A percentile compares a stretch with the other conserved stretches of the same genome.
These are phyloP conservation scores for Barnettozyma hawaiiensis DNA, from an alignment of 1,139 yeast species.

Conservation along the genomic window DNA sequence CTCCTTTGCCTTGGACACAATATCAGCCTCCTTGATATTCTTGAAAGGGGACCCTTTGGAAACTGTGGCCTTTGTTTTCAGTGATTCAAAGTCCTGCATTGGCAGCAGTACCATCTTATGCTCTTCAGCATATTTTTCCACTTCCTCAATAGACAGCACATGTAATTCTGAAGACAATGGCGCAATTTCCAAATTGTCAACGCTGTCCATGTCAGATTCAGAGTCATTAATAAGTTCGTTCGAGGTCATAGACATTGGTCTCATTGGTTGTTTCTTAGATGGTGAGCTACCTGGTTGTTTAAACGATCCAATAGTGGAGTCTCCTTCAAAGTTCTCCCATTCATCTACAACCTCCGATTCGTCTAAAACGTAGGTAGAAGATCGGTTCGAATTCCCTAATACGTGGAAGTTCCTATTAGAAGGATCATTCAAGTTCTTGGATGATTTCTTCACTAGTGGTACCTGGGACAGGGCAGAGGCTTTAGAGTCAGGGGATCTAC, in stretches of 20 bases:
- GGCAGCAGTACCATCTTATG: constrained; percentile 48
- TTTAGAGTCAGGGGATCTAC: constrained; percentile 14
- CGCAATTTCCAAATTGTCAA: constrained; percentile 12
- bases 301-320: constrained; percentile 14
- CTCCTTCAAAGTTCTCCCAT: constrained; percentile 29
- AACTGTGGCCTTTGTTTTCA: constrained; percentile 23
- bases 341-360: constrained; percentile 24
- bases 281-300: constrained; percentile 10
- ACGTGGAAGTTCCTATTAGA: constrained; percentile 17
- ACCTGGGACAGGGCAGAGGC: constrained; percentile 9
- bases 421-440: constrained; percentile 15
- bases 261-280: constrained; percentile 10
- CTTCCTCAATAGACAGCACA: constrained; percentile 32
- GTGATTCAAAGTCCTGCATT: constrained; percentile 34
- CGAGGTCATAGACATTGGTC: constrained; percentile 19
- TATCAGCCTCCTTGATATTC: constrained; percentile 9
- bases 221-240: constrained; percentile 20
- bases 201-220: constrained; percentile 22
- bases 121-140: constrained; percentile 44
- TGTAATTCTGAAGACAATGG: constrained; percentile 23
- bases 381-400: constrained; percentile 21
- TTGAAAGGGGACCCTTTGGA: constrained; percentile 9
- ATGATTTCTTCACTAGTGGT: constrained; percentile 8
- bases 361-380: constrained; percentile 21
- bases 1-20: constrained; percentile 13